Base-by-base conservation (phyloP, 352 stramenopile species). In the Lagenidium sp. region DNA sequence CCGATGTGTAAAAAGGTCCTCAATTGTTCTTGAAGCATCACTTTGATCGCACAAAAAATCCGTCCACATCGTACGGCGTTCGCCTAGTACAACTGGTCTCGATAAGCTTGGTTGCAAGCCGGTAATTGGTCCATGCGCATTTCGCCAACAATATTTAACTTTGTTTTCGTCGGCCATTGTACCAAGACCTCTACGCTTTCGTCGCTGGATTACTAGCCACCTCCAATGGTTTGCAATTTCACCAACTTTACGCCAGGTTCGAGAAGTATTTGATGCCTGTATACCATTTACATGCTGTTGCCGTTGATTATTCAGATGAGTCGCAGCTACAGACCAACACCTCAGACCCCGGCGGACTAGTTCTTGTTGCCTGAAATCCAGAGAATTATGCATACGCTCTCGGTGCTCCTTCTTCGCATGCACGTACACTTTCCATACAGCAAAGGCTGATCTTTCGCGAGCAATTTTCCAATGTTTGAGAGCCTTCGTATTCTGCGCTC, bases 401-500 rank as follows among this genome's bases (percentile, higher is more conserved):
- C 71, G 63, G 7, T 80, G 69, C 3, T 20, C 35, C 19, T 20
- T 43, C 41, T 72, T 72, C 6, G 6, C 19, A 0, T 36, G 6
- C 11, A 74, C 19, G 32, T 80, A 79, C 19, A 43, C 36, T 23
- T 57, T 60, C 65, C 63, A 81, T 4, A 43, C 35, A 3, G 44
- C 46, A 10, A 81, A 75, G 4, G 23, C 39, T 19, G 54, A 48
- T 15, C 47, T 29, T 25, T 81, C 47, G 23, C 65, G 42, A 8
- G 53, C 56, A 37, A 63, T 29, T 35, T 84, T 84, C 71, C 71
- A 84, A 30, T 84, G 71, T 2, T 77, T 35, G 5, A 84, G 46
- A 3, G 71, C 60, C 11, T 30, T n/a, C 6, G 52, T 37, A 11
- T 36, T 73, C 34, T 60, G 46, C n/a, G 46, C 51, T 32, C 68